phyloP scores from a whole-genome alignment of 2,329 filamentous ascomycete genomes.

The Diplodia mutila region DNA sequence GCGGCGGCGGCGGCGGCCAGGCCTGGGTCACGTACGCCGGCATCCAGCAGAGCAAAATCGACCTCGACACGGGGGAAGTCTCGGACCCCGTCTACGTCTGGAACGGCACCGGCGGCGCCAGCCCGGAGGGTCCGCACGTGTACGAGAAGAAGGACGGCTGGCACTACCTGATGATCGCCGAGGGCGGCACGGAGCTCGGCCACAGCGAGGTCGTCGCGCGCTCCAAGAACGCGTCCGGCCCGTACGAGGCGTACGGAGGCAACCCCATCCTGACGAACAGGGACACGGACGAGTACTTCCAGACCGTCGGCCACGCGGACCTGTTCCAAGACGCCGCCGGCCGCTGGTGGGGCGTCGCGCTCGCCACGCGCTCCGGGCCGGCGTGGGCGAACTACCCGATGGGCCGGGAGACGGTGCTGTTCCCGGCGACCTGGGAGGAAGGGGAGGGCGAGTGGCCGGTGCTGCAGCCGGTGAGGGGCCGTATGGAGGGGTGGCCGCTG shows the following conservation, averaged over 20 bases:
- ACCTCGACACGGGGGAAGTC: slow-evolving; percentile 38
- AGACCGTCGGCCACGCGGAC: slow-evolving; percentile 62
- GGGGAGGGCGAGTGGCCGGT: slow-evolving; percentile 43
- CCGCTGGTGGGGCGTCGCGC: slow-evolving; percentile 56
- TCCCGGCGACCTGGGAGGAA: slow-evolving; percentile 54
- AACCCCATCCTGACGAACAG: slow-evolving; percentile 35
- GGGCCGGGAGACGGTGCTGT: slow-evolving; percentile 59
- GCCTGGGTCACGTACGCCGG: slow-evolving; percentile 33
- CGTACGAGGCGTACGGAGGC: slow-evolving; percentile 31
- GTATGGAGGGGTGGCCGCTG: slow-evolving; percentile 50
- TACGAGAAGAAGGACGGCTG: slow-evolving; percentile 36
- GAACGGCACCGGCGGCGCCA: slow-evolving; percentile 42
- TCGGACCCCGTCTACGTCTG: slow-evolving; percentile 32
- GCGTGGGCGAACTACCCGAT: slow-evolving; percentile 48
- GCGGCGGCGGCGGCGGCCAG: too few relatives aligned
- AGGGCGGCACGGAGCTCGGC: slow-evolving; percentile 33
- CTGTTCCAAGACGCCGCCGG: slow-evolving; percentile 56
- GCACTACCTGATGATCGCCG: slow-evolving; percentile 36
- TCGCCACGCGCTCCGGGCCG: slow-evolving; percentile 40
- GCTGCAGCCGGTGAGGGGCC: slow-evolving; percentile 49
- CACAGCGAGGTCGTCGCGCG: slow-evolving; percentile 38
- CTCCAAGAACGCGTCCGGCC: slow-evolving; percentile 32
- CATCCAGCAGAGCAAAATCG: slow-evolving; percentile 37
- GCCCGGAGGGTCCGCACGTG: slow-evolving; percentile 38
- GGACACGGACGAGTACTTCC: slow-evolving; percentile 43